phyloP scores from a whole-genome alignment of 257 asterid species.

The Catharanthus roseus region DNA sequence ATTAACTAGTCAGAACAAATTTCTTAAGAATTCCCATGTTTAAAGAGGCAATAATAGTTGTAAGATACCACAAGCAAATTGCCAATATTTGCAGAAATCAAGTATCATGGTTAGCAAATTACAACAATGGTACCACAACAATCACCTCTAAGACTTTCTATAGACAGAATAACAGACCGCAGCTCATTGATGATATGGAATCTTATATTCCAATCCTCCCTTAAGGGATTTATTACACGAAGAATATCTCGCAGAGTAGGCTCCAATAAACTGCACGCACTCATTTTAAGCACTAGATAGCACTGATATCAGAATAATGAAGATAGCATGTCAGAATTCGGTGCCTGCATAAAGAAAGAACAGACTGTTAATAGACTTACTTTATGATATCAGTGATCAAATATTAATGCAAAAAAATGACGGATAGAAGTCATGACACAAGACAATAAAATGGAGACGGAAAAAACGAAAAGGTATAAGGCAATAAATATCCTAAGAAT shows the following conservation, averaged over 20 bases:
- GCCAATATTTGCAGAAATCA: neutral
- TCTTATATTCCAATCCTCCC: conserved; percentile 65
- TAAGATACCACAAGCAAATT: neutral
- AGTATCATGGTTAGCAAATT: neutral
- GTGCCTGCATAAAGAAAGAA: conserved; percentile 18
- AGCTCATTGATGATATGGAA: conserved; percentile 48
- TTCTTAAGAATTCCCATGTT: neutral
- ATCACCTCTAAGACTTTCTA: conserved; percentile 82
- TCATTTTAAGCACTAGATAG: conserved; percentile 35
- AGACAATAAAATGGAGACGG: no score
- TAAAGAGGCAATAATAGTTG: neutral
- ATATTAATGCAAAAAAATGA: neutral
- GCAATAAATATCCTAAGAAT: no score
- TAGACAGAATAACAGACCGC: conserved; percentile 43
- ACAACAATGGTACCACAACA: conserved; percentile 11
- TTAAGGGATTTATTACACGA: conserved; percentile 41
- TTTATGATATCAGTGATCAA: neutral
- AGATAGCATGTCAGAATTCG: neutral
- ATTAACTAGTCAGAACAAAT: neutral
- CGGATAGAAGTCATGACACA: neutral
- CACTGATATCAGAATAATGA: conserved; percentile 2
- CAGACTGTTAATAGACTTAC: neutral
- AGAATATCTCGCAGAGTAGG: conserved; percentile 46
- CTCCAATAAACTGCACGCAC: conserved; percentile 43
- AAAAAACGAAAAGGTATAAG: no score